phyloP scores from a whole-genome alignment of 164 flowering plant genomes.

The Aristolochia fimbriata region DNA sequence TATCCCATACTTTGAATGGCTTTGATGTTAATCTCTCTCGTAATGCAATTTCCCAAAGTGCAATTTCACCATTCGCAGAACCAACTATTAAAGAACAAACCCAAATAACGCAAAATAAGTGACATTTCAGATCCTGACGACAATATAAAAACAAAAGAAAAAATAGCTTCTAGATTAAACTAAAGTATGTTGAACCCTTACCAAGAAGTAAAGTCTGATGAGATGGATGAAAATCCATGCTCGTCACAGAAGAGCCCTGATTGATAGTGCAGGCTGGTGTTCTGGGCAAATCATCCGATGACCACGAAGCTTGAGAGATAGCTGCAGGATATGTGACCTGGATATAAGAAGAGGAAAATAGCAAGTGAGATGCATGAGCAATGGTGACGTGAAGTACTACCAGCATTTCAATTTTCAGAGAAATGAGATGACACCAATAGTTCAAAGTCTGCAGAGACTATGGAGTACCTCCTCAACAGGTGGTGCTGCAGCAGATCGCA shows the following conservation, averaged over 20 bases:
- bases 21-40: conserved; percentile 58
- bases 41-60: conserved; percentile 64
- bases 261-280: conserved; percentile 51
- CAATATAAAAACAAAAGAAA: too few relatives aligned
- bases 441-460: background rate
- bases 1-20: conserved; percentile 74
- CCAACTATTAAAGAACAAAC: conserved; percentile 44
- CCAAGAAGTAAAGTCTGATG: conserved; percentile 73
- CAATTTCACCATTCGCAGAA: conserved; percentile 52
- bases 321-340: conserved; percentile 62
- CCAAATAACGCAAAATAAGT: background rate
- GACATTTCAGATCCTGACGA: too few relatives aligned
- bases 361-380: background rate
- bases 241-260: conserved; percentile 69
- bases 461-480: conserved; percentile 66
- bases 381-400: background rate
- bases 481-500: conserved; percentile 46
- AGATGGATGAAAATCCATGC: conserved; percentile 94
- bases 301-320: conserved; percentile 56
- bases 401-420: too few relatives aligned
- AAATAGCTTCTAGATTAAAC: too few relatives aligned
- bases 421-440: background rate
- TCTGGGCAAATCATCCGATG: conserved; percentile 73
- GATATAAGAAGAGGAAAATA: conserved; percentile 5
- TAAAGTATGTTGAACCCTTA: conserved; percentile 9